Conservation (phyloP, 139 green algal species). For the Pedinophyceae sp. region DNA sequence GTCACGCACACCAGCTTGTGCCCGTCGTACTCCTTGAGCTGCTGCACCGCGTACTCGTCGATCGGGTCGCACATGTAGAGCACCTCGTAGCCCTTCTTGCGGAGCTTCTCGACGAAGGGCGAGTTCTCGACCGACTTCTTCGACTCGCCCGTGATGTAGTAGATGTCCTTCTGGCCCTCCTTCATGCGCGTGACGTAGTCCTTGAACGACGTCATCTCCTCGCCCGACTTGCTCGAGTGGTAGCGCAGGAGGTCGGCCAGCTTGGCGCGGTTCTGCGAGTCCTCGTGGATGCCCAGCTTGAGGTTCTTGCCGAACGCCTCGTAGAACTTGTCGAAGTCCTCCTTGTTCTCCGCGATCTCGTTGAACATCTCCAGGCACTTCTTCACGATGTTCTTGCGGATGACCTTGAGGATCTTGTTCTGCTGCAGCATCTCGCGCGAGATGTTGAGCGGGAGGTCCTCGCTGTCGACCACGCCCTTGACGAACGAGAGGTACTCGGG, state of each 20-base stretch:
- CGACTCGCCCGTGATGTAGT: constrained; percentile 92
- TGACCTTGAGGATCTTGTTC: constrained; percentile 99
- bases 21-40: constrained; percentile 97
- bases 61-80: constrained; percentile 40
- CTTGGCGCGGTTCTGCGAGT: constrained; percentile 91
- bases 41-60: constrained; percentile 92
- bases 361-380: constrained; percentile 96
- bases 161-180: constrained; percentile 93
- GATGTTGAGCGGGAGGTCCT: constrained; percentile 99
- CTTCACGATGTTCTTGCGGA: constrained; percentile 99
- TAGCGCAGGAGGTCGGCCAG: constrained; percentile 90
- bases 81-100: constrained; percentile 88
- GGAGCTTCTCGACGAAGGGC: constrained; percentile 97
- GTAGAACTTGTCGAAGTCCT: constrained; percentile 99
- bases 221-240: constrained; percentile 89
- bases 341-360: constrained; percentile 99
- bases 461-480: constrained; percentile 95
- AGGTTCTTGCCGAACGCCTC: constrained; percentile 99
- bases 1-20: constrained; percentile 97
- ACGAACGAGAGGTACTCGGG: constrained; percentile 91
- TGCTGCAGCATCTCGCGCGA: constrained; percentile 98
- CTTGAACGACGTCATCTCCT: constrained; percentile 94
- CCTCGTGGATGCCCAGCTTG: constrained; percentile 96
- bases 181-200: constrained; percentile 99
- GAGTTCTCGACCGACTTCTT: constrained; percentile 94